Base-by-base conservation (phyloP, 495 filamentous ascomycete genomes). In the Annulohypoxylon nitens region DNA sequence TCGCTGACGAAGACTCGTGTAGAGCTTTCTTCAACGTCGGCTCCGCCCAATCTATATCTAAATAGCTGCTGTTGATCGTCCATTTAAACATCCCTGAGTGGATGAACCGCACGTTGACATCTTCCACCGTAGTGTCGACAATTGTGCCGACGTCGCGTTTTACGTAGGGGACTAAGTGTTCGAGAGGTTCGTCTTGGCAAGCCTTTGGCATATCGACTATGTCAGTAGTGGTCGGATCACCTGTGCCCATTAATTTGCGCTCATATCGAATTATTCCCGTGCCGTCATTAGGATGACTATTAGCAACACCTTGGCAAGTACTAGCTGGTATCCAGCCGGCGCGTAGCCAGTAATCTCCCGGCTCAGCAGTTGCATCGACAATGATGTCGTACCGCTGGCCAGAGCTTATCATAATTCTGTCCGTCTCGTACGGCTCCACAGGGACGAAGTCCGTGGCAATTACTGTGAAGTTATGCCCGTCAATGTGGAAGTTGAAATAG, bases 391-490 rank as follows among this genome's bases (percentile, higher is more conserved):
- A 43, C 23, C 57, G 59, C 59, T 62, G 41, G 1, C 41, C 59
- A 12, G 34, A 30, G 14, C 25, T 33, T 1, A 62, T 48, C 14
- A 34, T 50, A 26, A 62, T 34, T 11, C 26, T 33, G n/a, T 62
- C 43, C 8, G 59, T 48, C 20, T 62, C 59, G 14, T 62, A 62
- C 2, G 59, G 59, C 10, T 33, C 43, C 26, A 62, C 18, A 2
- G 59, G 59, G 25, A 48, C 59, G 26, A 62, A 48, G 34, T 62
- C 59, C 2, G 25, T 34, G 23, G 59, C 39, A 14, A 62, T 50
- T 0, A 62, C 43, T 1, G 41, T 47, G 25, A 62, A n/a, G 41
- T 62, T 62, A 11, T 62, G 59, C 1, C 43, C 43, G 18, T 62
- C 59, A 18, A 62, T 50, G 26, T 39, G 47, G 26, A 62, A 62